Base-by-base conservation (phyloP, 768 basidiomycete species). In the Coprinopsis cinerea region DNA sequence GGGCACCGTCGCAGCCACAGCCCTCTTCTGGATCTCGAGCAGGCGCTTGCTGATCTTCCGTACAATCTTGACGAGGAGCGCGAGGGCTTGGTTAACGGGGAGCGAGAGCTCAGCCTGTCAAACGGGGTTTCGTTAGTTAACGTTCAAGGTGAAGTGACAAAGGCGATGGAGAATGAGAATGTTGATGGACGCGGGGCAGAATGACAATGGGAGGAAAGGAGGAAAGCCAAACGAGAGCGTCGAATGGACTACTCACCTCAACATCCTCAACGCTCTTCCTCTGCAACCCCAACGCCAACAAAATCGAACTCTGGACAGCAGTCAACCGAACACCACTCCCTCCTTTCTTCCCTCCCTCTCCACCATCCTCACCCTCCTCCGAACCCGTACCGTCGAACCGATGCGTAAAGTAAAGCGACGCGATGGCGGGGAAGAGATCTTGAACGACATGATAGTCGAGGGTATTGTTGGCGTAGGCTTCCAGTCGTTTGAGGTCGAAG, bases 381-480 rank as follows among this genome's bases (percentile, higher is more conserved):
- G 44, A 42, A 42, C 35, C 24, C 20, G 51, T 39, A 23, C 48
- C 26, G 2, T 82, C 83, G 5, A 88, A 64, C 26, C 83, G 77
- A 56, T 74, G 77, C 58, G 91, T 82, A 64, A 98, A 99, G 69
- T 86, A 95, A 13, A 97, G 72, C n/a, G 76, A 68, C 2, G 92
- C 82, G 30, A 92, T 68, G 0, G 72, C 77, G 0, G 96, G 95
- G 14, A 99, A 75, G 22, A 98, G 74, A 64, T 99, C 96, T 34
- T 98, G 75, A 49, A 98, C 80, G 57, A 95, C 92, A 62, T 98
- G 96, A 59, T 95, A 97, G 66, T 98, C 96, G 35, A 98, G 76
- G 81, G 88, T 85, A 62, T 92, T 92, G 64, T 96, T 93, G 0
- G 92, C 88, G 56, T 99, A 99, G 4, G 95, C 89, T 58, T 94